Percentiles rank a stretch among this genome's conserved stretches.
Conservation (phyloP, 2,329 filamentous ascomycete genomes). For the Neopestalotiopsis rosae region DNA sequence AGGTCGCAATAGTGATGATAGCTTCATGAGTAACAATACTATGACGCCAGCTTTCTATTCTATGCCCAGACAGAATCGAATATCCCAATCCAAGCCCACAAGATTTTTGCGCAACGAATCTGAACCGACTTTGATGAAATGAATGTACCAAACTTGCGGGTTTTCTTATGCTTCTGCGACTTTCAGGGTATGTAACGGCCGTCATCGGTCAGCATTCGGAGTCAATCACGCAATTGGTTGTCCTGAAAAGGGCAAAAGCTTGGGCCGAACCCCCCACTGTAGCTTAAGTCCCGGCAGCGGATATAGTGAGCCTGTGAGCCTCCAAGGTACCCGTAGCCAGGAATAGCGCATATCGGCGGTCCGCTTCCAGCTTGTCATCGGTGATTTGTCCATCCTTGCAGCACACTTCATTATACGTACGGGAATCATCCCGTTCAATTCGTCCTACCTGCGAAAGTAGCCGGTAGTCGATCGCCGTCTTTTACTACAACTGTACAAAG, state of each 20-base stretch:
- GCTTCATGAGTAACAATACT: conserved; percentile 26
- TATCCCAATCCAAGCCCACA: background rate
- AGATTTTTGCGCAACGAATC: background rate
- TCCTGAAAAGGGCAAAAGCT: conserved; percentile 2
- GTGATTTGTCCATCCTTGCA: background rate
- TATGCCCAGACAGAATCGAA: background rate
- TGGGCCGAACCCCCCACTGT: background rate
- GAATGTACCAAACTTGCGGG: background rate
- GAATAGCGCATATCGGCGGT: background rate
- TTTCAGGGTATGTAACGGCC: conserved; percentile 4
- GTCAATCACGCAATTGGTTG: conserved; percentile 9
- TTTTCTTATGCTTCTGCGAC: background rate
- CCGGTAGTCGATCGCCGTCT: background rate
- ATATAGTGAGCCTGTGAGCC: background rate
- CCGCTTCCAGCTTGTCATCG: background rate
- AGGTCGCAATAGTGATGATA: conserved; percentile 20
- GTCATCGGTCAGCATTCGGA: conserved; percentile 6
- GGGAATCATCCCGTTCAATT: background rate
- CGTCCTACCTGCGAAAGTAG: background rate
- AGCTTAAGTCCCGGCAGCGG: background rate
- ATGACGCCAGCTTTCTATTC: background rate
- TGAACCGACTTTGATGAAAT: background rate
- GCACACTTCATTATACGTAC: background rate
- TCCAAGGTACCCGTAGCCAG: background rate
- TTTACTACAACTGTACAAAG: background rate